A percentile compares a stretch with the other conserved stretches of the same genome.
Conservation (phyloP, 129 eudicot species). For the Tanacetum coccineum region DNA sequence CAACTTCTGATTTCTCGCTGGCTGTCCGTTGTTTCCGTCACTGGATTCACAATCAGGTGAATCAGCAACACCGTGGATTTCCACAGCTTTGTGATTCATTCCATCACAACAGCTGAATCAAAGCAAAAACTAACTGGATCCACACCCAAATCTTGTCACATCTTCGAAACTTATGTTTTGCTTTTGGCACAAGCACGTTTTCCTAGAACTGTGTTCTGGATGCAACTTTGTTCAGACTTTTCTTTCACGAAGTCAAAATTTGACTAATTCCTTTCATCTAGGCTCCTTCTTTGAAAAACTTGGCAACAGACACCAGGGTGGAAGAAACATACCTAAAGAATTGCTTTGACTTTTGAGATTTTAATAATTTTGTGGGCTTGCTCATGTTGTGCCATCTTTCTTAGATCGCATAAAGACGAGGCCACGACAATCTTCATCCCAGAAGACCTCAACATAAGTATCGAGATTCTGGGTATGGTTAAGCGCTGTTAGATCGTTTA, state of each 20-base stretch:
- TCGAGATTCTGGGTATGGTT: constrained; percentile 49
- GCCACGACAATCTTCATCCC: constrained; percentile 76
- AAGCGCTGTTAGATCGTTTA: constrained; percentile 45
- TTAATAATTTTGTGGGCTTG: constrained; percentile 38
- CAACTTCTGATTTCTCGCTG: too few relatives aligned
- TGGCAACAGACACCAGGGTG: constrained; percentile 57
- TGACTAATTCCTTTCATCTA: constrained; percentile 47
- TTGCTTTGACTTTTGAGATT: not conserved
- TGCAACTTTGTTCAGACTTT: constrained; percentile 55
- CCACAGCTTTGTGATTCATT: too few relatives aligned
- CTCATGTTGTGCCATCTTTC: constrained; percentile 66
- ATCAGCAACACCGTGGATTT: too few relatives aligned
- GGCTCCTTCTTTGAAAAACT: constrained; percentile 50
- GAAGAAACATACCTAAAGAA: constrained; percentile 52
- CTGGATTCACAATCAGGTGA: too few relatives aligned
- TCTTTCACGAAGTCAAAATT: constrained; percentile 54
- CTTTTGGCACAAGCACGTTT: not conserved
- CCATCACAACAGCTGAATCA: too few relatives aligned
- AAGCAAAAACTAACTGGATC: too few relatives aligned
- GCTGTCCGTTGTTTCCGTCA: too few relatives aligned
- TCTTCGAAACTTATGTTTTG: not conserved
- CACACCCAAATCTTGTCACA: not conserved
- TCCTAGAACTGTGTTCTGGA: constrained; percentile 49
- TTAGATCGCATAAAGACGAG: constrained; percentile 54
- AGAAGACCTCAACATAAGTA: constrained; percentile 41